Evolutionary conservation across 306 rosid species (phyloP).

Genomic region (Begonia masoniana): DNA sequence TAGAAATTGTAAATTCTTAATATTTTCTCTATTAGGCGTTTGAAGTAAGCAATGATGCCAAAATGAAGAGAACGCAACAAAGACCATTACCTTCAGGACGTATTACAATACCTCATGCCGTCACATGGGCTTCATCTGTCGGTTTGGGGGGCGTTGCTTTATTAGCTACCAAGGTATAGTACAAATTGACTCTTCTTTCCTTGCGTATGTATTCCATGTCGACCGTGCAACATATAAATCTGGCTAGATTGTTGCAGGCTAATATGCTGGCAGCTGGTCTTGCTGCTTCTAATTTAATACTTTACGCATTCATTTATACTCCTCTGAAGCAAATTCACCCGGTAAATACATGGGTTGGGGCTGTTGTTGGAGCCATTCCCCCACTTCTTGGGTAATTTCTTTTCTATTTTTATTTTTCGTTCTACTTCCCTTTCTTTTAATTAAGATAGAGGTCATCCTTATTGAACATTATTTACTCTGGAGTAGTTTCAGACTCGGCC

Average conservation of each 20-base stretch:
- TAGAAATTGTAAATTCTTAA: not conserved
- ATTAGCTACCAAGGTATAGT: conserved; percentile 64
- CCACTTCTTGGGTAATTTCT: conserved; percentile 84
- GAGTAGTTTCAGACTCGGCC: too few relatives aligned
- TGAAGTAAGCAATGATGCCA: conserved; percentile 69
- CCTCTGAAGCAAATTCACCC: conserved; percentile 97
- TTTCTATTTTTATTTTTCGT: not conserved
- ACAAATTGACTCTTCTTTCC: conserved; percentile 13
- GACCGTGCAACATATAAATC: not conserved
- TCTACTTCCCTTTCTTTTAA: not conserved
- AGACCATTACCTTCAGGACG: conserved; percentile 96
- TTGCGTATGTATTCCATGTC: conserved; percentile 3
- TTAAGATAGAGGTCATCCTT: not conserved
- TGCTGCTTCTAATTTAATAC: conserved; percentile 74
- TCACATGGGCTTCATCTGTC: conserved; percentile 55
- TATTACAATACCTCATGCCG: conserved; percentile 63
- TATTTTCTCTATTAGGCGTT: conserved; percentile 36
- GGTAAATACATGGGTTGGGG: conserved; percentile 95
- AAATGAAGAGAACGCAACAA: conserved; percentile 70
- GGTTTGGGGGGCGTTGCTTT: conserved; percentile 75
- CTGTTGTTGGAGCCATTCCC: conserved; percentile 93
- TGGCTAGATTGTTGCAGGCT: conserved; percentile 91
- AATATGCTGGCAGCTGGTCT: conserved; percentile 96
- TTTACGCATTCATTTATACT: conserved; percentile 83
- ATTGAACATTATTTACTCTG: too few relatives aligned